phyloP scores from a whole-genome alignment of 2,329 filamentous ascomycete species.

The Monilinia fructicola region DNA sequence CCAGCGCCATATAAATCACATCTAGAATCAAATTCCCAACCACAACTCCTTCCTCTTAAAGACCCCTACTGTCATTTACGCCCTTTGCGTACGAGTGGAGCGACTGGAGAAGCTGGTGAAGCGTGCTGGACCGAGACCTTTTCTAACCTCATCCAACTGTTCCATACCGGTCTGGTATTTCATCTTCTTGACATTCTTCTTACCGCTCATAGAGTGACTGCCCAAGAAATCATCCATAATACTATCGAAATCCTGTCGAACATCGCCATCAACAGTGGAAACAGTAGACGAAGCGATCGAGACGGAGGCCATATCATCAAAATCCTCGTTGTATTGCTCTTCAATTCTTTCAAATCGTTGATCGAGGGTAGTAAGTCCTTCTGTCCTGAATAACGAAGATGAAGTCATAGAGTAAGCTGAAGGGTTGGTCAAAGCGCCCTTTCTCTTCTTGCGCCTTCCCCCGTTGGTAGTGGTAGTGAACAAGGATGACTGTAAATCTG shows the following conservation, averaged over 20 bases:
- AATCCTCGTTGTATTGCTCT: slow-evolving; percentile 69
- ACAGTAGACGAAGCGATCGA: slow-evolving; percentile 63
- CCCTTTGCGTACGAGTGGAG: slow-evolving; percentile 31
- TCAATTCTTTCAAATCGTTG: slow-evolving; percentile 90
- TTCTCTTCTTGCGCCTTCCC: slow-evolving; percentile 87
- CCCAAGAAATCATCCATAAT: slow-evolving; percentile 94
- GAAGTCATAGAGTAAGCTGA: slow-evolving; percentile 92
- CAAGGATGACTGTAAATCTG: slow-evolving; percentile 67
- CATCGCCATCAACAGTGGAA: slow-evolving; percentile 66
- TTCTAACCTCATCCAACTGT: slow-evolving; percentile 87
- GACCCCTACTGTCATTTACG: slow-evolving; percentile 20
- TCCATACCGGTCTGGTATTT: slow-evolving; percentile 78
- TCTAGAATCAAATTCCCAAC: not conserved
- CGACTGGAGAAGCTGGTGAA: slow-evolving; percentile 42
- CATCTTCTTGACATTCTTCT: slow-evolving; percentile 75
- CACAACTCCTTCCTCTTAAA: slow-evolving; percentile 4
- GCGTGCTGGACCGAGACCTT: slow-evolving; percentile 73
- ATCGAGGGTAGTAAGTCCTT: slow-evolving; percentile 81
- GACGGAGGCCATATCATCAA: slow-evolving; percentile 60
- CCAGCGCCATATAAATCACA: slow-evolving; percentile 9
- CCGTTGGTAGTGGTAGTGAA: slow-evolving; percentile 76
- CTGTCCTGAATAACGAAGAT: slow-evolving; percentile 81
- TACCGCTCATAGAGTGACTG: slow-evolving; percentile 67
- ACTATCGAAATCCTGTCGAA: slow-evolving; percentile 77
- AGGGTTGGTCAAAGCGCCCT: slow-evolving; percentile 85